These are phyloP conservation scores for Phylloporus sp. DNA, from an alignment of 768 basidiomycete genomes.

Conservation along the genomic window DNA sequence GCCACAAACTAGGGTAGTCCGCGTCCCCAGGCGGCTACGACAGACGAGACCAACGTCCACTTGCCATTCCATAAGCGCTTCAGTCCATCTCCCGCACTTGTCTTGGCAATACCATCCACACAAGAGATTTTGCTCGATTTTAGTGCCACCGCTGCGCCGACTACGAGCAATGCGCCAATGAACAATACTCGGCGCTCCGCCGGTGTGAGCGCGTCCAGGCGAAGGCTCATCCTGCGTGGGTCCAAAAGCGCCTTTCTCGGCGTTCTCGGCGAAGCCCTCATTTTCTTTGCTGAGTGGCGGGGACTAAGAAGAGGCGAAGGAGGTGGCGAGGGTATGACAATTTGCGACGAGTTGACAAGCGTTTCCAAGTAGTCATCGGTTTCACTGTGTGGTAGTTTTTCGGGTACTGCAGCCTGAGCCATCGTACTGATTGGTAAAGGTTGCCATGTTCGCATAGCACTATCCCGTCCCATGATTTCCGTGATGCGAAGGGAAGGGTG, in stretches of 20 bases:
- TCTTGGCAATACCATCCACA: slow-evolving; percentile 10
- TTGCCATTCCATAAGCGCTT: slow-evolving; percentile 25
- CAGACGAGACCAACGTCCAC: slow-evolving; percentile 19
- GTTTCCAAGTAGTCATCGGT: slow-evolving; percentile 28
- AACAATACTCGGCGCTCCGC: slow-evolving; percentile 39
- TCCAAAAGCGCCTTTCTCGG: slow-evolving; percentile 7
- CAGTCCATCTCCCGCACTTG: slow-evolving; percentile 15
- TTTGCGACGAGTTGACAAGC: slow-evolving; percentile 18
- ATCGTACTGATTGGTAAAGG: slow-evolving; percentile 26
- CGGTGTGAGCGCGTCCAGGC: slow-evolving; percentile 25
- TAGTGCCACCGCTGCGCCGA: slow-evolving; percentile 65
- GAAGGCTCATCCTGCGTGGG: slow-evolving; percentile 16
- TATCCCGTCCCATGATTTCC: slow-evolving; percentile 74
- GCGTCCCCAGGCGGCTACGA: slow-evolving; percentile 27
- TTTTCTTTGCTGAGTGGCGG: slow-evolving; percentile 19
- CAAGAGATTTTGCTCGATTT: slow-evolving; percentile 15
- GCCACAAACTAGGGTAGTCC: slow-evolving; percentile 18
- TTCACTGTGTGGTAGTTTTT: slow-evolving; percentile 22
- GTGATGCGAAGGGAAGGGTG: slow-evolving; percentile 51
- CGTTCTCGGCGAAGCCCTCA: slow-evolving; percentile 8
- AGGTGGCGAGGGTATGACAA: slow-evolving; percentile 26
- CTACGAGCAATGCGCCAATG: slow-evolving; percentile 62
- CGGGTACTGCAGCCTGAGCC: slow-evolving; percentile 8
- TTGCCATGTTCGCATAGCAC: slow-evolving; percentile 70
- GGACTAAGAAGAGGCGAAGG: slow-evolving; percentile 15